Conservation (phyloP, 805 yeast species). For the Saccharomycopsis selenospora region DNA sequence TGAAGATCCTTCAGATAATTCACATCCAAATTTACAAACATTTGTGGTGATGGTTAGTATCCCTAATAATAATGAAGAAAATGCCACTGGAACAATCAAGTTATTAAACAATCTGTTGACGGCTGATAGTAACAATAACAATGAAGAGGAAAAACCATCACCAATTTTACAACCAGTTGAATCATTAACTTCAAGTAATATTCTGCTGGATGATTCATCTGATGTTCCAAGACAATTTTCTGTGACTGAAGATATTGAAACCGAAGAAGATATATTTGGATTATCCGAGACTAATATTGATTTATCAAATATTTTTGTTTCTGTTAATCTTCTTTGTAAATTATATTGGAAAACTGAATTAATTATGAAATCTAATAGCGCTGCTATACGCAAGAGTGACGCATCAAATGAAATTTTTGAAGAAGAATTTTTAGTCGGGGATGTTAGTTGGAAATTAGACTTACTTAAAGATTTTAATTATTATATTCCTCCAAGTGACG, state of each 20-base stretch:
- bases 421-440: constrained; percentile 16
- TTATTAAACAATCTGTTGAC: background rate
- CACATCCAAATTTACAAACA: constrained; percentile 14
- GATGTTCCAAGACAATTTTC: constrained; percentile 3
- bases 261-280: background rate
- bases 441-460: constrained; percentile 4
- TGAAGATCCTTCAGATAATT: constrained; percentile 1
- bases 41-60: constrained; percentile 18
- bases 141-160: background rate
- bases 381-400: background rate
- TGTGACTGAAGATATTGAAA: background rate
- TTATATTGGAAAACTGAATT: constrained; percentile 12
- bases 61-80: constrained; percentile 4
- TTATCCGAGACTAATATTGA: constrained; percentile 11
- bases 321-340: constrained; percentile 12
- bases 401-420: background rate
- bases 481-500: constrained; percentile 12
- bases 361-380: no score
- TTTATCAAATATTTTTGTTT: constrained; percentile 6
- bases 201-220: background rate
- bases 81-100: background rate
- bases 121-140: background rate
- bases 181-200: background rate
- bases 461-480: constrained; percentile 18
- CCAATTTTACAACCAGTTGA: constrained; percentile 5